These are phyloP conservation scores for Aphanomyces stellatus DNA, from an alignment of 352 stramenopile species.

Conservation along the genomic window DNA sequence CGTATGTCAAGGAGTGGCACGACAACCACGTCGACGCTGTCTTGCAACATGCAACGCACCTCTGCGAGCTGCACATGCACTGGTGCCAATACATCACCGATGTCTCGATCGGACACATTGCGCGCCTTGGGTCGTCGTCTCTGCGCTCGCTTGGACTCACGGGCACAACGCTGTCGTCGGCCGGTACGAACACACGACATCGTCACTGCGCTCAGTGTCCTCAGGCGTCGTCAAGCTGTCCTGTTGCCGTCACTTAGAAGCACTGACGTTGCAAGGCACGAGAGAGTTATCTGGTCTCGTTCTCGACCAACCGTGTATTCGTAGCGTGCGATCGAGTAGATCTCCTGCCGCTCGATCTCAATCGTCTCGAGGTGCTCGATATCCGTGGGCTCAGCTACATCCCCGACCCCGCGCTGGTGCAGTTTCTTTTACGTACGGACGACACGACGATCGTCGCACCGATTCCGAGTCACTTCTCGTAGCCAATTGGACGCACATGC, in stretches of 20 bases:
- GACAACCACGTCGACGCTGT: not conserved
- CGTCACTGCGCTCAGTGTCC: not conserved
- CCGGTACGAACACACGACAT: not conserved
- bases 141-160: not conserved
- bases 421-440: not conserved
- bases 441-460: not conserved
- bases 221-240: not conserved
- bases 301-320: not conserved
- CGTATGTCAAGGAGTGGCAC: not conserved
- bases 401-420: not conserved
- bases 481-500: not conserved
- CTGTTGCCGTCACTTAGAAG: not conserved
- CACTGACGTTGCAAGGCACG: not conserved
- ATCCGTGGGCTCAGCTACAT: slow-evolving; percentile 6
- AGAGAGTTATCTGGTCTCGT: not conserved
- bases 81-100: not conserved
- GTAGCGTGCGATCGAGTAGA: not conserved
- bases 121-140: no score
- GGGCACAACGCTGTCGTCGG: not conserved
- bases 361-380: not conserved
- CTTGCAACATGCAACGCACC: not conserved
- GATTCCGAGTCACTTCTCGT: not conserved
- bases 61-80: not conserved
- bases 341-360: not conserved
- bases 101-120: not conserved